Percentiles rank a stretch among this genome's conserved stretches.
Conservation (phyloP, 805 yeast genomes). For the Yamadazyma phyllophila region DNA sequence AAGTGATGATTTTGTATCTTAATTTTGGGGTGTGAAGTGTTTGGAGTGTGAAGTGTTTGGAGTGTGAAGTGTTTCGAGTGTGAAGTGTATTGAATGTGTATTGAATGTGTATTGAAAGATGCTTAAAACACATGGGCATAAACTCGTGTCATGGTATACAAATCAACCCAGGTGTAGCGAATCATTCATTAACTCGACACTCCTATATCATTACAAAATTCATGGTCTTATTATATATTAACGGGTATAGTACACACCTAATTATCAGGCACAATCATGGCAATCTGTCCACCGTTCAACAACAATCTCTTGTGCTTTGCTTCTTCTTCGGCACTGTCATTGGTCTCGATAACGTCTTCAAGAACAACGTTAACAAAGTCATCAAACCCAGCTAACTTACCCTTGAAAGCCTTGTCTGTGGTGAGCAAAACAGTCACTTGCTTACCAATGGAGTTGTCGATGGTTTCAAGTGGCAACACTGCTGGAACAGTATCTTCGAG, state of each 20-base stretch:
- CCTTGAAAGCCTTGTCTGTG: slow-evolving; percentile 73
- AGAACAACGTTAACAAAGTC: slow-evolving; percentile 92
- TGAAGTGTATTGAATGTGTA: no score
- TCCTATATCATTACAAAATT: no score
- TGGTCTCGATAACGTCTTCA: slow-evolving; percentile 69
- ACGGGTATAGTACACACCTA: background rate
- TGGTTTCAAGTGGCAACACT: slow-evolving; percentile 74
- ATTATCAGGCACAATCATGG: slow-evolving; percentile 47
- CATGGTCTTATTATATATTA: background rate
- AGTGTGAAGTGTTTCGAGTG: no score
- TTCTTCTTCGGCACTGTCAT: slow-evolving; percentile 42
- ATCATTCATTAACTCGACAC: no score
- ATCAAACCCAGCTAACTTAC: slow-evolving; percentile 88
- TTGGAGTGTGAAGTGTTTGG: no score
- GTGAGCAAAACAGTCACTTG: slow-evolving; percentile 69
- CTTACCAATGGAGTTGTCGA: slow-evolving; percentile 84
- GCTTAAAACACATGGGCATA: no score
- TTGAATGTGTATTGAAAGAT: no score
- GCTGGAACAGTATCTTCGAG: slow-evolving; percentile 10
- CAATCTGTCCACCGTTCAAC: slow-evolving; percentile 68
- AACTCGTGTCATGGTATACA: no score
- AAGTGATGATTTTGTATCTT: no score
- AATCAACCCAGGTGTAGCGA: no score
- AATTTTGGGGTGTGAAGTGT: no score
- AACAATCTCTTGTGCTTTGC: slow-evolving; percentile 56